Evolutionary conservation across 306 rosid genomes (phyloP), one percentile per base, ranked within the genome.

Genomic region (Castanospermum australe): DNA sequence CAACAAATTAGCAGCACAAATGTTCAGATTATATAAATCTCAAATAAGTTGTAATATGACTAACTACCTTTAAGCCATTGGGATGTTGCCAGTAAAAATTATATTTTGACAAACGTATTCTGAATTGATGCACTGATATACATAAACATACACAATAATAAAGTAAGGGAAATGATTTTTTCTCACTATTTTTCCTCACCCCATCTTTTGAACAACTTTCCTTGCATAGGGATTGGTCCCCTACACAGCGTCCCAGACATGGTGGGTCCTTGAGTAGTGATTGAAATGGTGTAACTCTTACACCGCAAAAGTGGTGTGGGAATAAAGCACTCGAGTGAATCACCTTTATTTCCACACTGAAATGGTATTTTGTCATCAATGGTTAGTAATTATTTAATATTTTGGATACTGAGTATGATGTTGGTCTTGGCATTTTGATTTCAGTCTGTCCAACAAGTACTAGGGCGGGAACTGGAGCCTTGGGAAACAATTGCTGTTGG

Each of bases 401-500:
- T 2, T 72, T 44, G 72, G 39, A 20, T 71, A 15, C 24, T 71
- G 48, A 56, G 47, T 51, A 52, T 21, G 24, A 18, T 48, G 33
- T 21, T 71, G 30, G 51, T 36, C 36, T 59, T 68, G 70, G 55
- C 39, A 47, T 86, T 51, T 64, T 73, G 64, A 68, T 73, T 77
- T 50, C 22, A 96, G 99, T 94, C 48, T 87, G 97, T 48, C 63
- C 92, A 96, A 81, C 68, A 86, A 39, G 77, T 93, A 60, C 83
- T 96, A 48, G 89, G 86, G 54, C 88, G 99, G 67, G 99, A 96
- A 17, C 86, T 96, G 24, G 98, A 93, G 77, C 91, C 98, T 1
- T 93, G 98, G 98, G 99, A 96, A 88, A 91, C 98, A 65, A 90
- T 96, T 64, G 85, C 87, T 4, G 99, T 96, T 12, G 99, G 99